A percentile compares a stretch with the other conserved stretches of the same genome.
Conservation (phyloP, 352 stramenopile genomes). For the Aphanomyces stellatus region DNA sequence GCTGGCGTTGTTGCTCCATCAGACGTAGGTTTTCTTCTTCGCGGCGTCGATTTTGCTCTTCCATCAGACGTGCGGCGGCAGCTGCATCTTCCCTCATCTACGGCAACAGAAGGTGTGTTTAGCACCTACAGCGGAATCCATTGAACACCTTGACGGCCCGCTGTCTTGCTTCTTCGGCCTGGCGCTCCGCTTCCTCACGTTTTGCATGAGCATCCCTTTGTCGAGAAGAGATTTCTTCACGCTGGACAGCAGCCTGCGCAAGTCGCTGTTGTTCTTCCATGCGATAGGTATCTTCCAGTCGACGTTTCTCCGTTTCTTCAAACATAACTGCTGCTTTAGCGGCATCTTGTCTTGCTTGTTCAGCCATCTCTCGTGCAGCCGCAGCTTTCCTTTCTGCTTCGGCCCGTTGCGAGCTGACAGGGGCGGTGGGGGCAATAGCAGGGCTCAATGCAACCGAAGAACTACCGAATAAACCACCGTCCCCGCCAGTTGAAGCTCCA, state of each 20-base stretch:
- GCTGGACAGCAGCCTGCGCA: neutral
- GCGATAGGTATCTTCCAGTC: constrained; percentile 12
- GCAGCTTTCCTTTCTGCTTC: constrained; percentile 9
- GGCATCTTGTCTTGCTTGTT: constrained; percentile 12
- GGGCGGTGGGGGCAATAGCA: neutral
- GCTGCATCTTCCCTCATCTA: constrained; percentile 18
- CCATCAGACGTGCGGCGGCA: constrained; percentile 10
- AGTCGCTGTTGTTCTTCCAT: constrained; percentile 9
- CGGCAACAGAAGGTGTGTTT: neutral
- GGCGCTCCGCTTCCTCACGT: constrained; percentile 13
- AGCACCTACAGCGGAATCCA: neutral
- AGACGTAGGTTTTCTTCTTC: constrained; percentile 16
- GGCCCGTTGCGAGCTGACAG: neutral
- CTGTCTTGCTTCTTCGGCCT: constrained; percentile 20
- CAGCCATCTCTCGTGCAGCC: constrained; percentile 13
- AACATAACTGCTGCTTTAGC: constrained; percentile 14
- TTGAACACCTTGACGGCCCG: constrained; percentile 15
- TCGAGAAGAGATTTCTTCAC: constrained; percentile 7
- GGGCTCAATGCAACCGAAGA: neutral
- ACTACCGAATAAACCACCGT: constrained; percentile 6
- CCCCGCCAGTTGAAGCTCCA: constrained; percentile 26
- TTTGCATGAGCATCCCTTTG: constrained; percentile 17
- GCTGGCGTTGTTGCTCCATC: constrained; percentile 6
- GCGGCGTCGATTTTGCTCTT: constrained; percentile 17
- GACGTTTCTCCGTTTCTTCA: constrained; percentile 15